Base-by-base conservation (phyloP, 2,329 filamentous ascomycete genomes). In the Aquanectria penicillioides region DNA sequence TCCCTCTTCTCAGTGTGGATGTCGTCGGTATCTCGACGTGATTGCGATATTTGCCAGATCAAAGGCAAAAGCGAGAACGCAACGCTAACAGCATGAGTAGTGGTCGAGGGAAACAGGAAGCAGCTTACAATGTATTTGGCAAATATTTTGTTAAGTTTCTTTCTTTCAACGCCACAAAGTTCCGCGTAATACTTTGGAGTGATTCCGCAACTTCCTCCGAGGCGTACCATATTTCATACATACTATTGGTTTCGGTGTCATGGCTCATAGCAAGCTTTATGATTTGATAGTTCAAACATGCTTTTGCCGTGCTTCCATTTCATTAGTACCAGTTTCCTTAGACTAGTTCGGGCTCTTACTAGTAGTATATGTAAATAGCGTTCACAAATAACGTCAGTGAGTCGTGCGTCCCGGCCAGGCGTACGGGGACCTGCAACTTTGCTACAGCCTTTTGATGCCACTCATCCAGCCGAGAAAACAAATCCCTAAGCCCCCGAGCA, bases 51-150 rank as follows among this genome's bases (percentile, higher is more conserved):
- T 8, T 41, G 17, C 44, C 44, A 57, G n/a, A 41, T 3, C 22
- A 57, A 50, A 5, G 53, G 53, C 36, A 57, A 12, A 7, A 44
- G 13, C 2, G 31, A 52, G 12, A 52, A 58, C 13, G 48, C 38
- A 44, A 44, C 20, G 11, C 49, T 20, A 18, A 4, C 9, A 26
- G 13, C 17, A 18, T 49, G 2, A 36, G 18, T 26, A 23, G 26
- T 23, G 7, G 10, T 25, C 6, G 12, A 10, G 13, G 10, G 3
- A 15, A 12, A 23, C n/a, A 33, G 18, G 20, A 13, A 37, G 3
- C 17, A 17, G n/a, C 55, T 41, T 43, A 58, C 55, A 58, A 58
- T 15, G 55, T 58, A 26, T 53, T 58, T 15, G 55, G 48, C 22
- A 58, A 37, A 12, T 53, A 58, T 31, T 41, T 48, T 2, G 41